A percentile compares a stretch with the other conserved stretches of the same genome.
phyloP scores from a whole-genome alignment of 2,329 filamentous ascomycete genomes.

The Hirsutella thompsonii region DNA sequence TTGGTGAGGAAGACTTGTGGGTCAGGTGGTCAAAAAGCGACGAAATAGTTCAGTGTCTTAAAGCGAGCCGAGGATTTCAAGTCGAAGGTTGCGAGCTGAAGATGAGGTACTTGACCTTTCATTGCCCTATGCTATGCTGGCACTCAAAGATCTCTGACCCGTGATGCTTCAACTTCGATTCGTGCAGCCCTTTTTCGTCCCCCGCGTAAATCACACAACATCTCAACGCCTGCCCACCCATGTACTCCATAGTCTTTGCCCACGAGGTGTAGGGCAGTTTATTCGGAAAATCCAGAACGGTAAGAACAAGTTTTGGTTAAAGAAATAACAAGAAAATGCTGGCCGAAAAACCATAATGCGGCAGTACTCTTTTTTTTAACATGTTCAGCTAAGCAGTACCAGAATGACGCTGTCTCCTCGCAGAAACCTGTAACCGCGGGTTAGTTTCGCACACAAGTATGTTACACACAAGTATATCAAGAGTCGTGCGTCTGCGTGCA shows the following conservation, averaged over 20 bases:
- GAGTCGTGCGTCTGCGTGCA: too few relatives aligned
- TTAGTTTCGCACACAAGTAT: too few relatives aligned
- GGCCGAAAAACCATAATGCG: background rate
- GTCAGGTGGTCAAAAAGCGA: too few relatives aligned
- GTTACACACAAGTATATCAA: too few relatives aligned
- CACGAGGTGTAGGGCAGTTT: constrained; percentile 12
- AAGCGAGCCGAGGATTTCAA: too few relatives aligned
- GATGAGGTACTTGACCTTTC: too few relatives aligned
- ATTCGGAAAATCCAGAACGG: background rate
- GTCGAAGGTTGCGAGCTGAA: too few relatives aligned
- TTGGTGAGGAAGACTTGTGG: too few relatives aligned
- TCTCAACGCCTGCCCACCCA: constrained; percentile 21
- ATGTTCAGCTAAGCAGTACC: constrained; percentile 62
- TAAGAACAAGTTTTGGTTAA: background rate
- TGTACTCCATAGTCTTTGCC: constrained; percentile 17
- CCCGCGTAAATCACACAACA: background rate
- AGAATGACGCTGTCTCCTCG: constrained; percentile 81
- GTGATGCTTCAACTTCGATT: background rate
- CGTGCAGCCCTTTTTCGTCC: background rate
- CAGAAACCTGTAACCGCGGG: constrained; percentile 71
- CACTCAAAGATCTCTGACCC: background rate
- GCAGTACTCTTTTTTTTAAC: too few relatives aligned
- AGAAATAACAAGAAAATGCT: background rate
- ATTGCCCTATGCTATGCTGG: background rate
- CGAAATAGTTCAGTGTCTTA: too few relatives aligned